Evolutionary conservation across 768 basidiomycete genomes (phyloP).

Genomic region (Trametes gibbosa): DNA sequence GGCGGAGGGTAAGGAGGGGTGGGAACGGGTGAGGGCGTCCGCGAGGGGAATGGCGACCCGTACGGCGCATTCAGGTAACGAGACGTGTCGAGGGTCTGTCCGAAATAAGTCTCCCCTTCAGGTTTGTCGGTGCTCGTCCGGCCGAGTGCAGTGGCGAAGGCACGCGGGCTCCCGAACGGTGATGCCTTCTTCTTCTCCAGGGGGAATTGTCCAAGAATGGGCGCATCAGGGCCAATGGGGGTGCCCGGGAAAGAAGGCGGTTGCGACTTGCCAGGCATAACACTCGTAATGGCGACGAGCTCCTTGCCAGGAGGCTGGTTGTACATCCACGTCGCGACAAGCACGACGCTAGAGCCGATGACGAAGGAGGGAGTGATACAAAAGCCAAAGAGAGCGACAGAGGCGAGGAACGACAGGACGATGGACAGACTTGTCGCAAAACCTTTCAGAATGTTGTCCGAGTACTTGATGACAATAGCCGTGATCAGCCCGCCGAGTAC

Average conservation of each 20-base stretch:
- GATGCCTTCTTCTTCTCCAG: constrained; percentile 41
- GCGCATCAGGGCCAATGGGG: constrained; percentile 47
- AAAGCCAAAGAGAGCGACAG: constrained; percentile 89
- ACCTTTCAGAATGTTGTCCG: constrained; percentile 94
- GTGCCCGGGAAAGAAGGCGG: constrained; percentile 41
- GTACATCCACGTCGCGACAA: constrained; percentile 92
- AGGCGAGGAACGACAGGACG: constrained; percentile 91
- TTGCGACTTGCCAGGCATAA: constrained; percentile 34
- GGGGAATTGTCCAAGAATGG: constrained; percentile 59
- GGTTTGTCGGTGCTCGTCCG: constrained; percentile 22
- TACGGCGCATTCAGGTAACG: constrained; percentile 50
- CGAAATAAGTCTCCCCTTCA: constrained; percentile 34
- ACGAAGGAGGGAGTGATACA: constrained; percentile 83
- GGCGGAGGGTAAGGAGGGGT: constrained; percentile 25
- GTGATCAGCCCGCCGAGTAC: constrained; percentile 93
- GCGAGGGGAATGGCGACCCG: constrained; percentile 48
- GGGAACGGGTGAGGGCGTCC: constrained; percentile 42
- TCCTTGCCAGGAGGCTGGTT: constrained; percentile 61
- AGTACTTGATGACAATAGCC: constrained; percentile 95
- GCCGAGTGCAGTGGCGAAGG: constrained; percentile 48
- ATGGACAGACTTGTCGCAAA: constrained; percentile 95
- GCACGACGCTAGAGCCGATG: constrained; percentile 81
- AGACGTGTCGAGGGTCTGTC: constrained; percentile 40
- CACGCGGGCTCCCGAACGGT: constrained; percentile 49
- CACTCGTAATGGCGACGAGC: constrained; percentile 31